Evolutionary conservation across 345 rosid species (phyloP).

Genomic region (Lenwebbia sp.): DNA sequence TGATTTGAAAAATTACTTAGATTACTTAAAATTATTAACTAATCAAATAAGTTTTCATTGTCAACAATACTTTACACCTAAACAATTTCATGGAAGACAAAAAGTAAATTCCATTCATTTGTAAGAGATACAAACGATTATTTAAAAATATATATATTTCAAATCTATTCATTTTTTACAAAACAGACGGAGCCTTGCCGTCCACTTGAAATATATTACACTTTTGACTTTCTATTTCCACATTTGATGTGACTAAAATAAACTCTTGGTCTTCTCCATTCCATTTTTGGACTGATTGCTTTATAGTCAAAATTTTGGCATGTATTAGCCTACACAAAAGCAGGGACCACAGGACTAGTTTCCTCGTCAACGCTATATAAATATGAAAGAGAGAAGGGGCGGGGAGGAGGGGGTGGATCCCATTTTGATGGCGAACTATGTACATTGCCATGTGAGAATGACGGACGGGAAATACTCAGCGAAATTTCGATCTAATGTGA

Average conservation of each 20-base stretch:
- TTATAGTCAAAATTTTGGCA: not conserved
- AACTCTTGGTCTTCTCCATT: not conserved
- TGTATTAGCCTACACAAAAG: not conserved
- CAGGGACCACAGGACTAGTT: not conserved
- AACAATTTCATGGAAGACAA: too few species aligned
- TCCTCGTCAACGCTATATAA: not conserved
- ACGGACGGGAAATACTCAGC: not conserved
- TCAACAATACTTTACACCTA: too few species aligned
- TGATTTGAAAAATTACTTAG: too few species aligned
- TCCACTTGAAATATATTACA: not conserved
- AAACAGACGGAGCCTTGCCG: too few species aligned
- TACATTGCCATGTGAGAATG: not conserved
- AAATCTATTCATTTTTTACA: too few species aligned
- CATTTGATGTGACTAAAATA: not conserved
- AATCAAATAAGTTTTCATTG: too few species aligned
- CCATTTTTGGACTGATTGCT: not conserved
- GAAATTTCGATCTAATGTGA: not conserved
- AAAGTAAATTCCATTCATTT: too few species aligned
- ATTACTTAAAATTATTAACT: too few species aligned
- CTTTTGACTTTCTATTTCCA: not conserved
- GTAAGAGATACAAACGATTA: too few species aligned
- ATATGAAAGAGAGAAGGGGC: too few species aligned
- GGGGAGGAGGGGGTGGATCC: too few species aligned
- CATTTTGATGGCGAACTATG: not conserved
- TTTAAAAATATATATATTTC: too few species aligned